Evolutionary conservation across 208 protist genomes (phyloP), one percentile per base, ranked within the genome.

Genomic region (Leishmania major): DNA sequence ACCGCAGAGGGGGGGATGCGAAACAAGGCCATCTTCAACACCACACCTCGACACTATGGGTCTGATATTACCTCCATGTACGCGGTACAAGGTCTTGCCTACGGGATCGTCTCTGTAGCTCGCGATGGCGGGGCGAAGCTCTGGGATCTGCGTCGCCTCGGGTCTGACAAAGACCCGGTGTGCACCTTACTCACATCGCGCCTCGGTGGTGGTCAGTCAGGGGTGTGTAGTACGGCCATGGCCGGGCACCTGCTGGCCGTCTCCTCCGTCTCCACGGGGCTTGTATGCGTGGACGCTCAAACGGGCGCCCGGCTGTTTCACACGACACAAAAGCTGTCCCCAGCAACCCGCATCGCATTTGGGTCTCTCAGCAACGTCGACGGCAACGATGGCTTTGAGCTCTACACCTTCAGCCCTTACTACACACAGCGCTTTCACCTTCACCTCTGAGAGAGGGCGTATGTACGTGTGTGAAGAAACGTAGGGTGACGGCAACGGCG

Each of bases 131-230:
- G 90, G 66, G 78, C 86, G 40, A 92, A 90, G 69, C 79, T 96
- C 51, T 96, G 92, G 92, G 92, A 96, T 87, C 67, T 89, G 10
- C 86, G 92, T 53, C 87, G 87, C 75, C 84, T 95, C 74, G 43
- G 53, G 13, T 57, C 25, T 31, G 62, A 49, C 49, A 84, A 75
- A 31, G 81, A 92, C 25, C 88, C 91, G 0, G 88, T 95, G 49
- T 49, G 60, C 17, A 77, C 82, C 31, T 73, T 90, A 1, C 78
- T 84, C 59, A 64, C 49, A 22, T 75, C 83, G 49, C 76, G 71
- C 51, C 77, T 59, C 13, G 79, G 74, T 17, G 82, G 82, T 64
- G 82, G 82, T 40, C 78, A 83, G 78, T 57, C 80, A 31, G 84
- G 74, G 17, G 69, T 25, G 77, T 76, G 81, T 64, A 78, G 78